Conservation (phyloP, 2,329 filamentous ascomycete species). For the Scytalidium lignicola region DNA sequence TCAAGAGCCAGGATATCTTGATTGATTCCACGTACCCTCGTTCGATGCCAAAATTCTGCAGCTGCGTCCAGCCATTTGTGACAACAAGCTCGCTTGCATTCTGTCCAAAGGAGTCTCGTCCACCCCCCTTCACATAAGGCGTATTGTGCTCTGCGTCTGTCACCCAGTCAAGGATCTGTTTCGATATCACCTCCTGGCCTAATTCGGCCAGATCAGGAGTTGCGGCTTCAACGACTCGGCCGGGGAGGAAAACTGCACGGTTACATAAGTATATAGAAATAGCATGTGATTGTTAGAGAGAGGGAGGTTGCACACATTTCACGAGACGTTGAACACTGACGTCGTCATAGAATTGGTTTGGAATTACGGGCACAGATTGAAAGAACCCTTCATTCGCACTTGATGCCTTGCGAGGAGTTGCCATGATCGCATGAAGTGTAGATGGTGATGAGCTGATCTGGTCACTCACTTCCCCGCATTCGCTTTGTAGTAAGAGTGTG, state of each 20-base stretch:
- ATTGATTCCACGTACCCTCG: constrained; percentile 37
- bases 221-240: constrained; percentile 14
- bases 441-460: not conserved
- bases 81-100: constrained; percentile 56
- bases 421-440: not conserved
- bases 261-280: not conserved
- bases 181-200: constrained; percentile 47
- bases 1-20: constrained; percentile 4
- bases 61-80: constrained; percentile 59
- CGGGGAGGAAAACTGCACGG: constrained; percentile 23
- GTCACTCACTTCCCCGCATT: not conserved
- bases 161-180: constrained; percentile 50
- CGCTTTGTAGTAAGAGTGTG: not conserved
- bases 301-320: constrained; percentile 38
- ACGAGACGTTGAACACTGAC: constrained; percentile 46
- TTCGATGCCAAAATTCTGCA: constrained; percentile 53
- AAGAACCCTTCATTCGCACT: constrained; percentile 47
- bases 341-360: constrained; percentile 54
- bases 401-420: constrained; percentile 18
- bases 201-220: constrained; percentile 27
- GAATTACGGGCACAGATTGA: constrained; percentile 45
- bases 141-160: constrained; percentile 43
- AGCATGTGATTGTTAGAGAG: not conserved
- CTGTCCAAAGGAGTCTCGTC: constrained; percentile 55
- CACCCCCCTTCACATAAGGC: constrained; percentile 29